A percentile compares a stretch with the other conserved stretches of the same genome.
Conservation (phyloP, 495 filamentous ascomycete genomes). For the Hyaloscypha hepaticicola region DNA sequence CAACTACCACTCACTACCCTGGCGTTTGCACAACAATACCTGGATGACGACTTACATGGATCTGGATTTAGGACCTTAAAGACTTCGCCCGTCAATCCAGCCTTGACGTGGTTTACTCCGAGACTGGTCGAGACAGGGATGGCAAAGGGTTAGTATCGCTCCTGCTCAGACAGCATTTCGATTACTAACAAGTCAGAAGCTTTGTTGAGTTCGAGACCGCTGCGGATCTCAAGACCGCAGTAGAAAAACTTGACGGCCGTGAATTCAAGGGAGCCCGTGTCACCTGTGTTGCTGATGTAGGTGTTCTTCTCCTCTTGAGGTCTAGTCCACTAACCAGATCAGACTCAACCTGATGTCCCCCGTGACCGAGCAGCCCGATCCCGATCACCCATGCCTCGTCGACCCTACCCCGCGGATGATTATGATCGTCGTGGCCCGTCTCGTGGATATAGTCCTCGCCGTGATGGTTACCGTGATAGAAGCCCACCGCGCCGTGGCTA, state of each 20-base stretch:
- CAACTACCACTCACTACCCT: constrained; percentile 16
- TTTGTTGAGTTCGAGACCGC: constrained; percentile 98
- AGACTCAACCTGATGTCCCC: constrained; percentile 64
- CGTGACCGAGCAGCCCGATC: constrained; percentile 71
- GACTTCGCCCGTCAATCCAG: constrained; percentile 97
- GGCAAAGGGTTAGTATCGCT: constrained; percentile 77
- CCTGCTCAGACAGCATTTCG: not conserved
- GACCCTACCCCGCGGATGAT: constrained; percentile 68
- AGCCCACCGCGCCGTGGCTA: constrained; percentile 78
- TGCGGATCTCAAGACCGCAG: constrained; percentile 81
- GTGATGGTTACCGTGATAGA: constrained; percentile 83
- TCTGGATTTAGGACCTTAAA: constrained; percentile 91
- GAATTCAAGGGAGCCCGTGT: constrained; percentile 89
- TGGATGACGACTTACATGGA: constrained; percentile 59
- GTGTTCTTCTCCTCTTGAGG: constrained; percentile 28
- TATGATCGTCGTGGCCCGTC: constrained; percentile 77
- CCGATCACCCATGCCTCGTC: constrained; percentile 72
- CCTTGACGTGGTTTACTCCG: constrained; percentile 96
- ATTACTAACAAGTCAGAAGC: constrained; percentile 49
- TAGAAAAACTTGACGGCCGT: constrained; percentile 86
- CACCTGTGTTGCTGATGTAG: constrained; percentile 81
- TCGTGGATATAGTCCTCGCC: constrained; percentile 70
- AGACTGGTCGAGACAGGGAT: constrained; percentile 89
- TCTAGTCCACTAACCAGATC: constrained; percentile 5
- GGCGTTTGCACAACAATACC: constrained; percentile 32